Conservation (phyloP, 2,329 filamentous ascomycete genomes). For the Xylaria polymorpha region DNA sequence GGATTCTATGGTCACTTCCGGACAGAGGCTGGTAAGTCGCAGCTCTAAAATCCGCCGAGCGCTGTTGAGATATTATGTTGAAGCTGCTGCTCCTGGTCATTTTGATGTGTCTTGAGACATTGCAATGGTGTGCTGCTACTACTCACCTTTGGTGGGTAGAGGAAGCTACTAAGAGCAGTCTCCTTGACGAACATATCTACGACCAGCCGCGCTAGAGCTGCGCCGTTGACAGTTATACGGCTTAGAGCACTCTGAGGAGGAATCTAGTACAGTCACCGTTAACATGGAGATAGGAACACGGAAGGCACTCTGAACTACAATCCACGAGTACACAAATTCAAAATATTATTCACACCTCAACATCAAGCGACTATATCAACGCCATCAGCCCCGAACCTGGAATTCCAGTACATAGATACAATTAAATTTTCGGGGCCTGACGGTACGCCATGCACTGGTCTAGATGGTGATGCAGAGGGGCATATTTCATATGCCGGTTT, state of each 20-base stretch:
- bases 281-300: constrained; percentile 65
- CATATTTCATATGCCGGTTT: constrained; percentile 67
- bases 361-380: constrained; percentile 61
- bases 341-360: constrained; percentile 67
- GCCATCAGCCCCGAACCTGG: constrained; percentile 69
- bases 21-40: constrained; percentile 72
- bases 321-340: constrained; percentile 75
- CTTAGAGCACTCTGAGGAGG: not conserved
- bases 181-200: not conserved
- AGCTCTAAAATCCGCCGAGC: not conserved
- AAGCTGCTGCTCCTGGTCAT: not conserved
- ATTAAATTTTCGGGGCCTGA: constrained; percentile 72
- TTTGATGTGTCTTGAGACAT: not conserved
- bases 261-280: constrained; percentile 1
- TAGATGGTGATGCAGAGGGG: constrained; percentile 69
- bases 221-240: not conserved
- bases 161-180: not conserved
- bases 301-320: constrained; percentile 76
- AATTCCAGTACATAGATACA: constrained; percentile 72
- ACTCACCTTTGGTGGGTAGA: no score
- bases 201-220: not conserved
- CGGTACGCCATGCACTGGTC: constrained; percentile 70
- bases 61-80: not conserved
- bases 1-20: constrained; percentile 71
- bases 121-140: not conserved